Conservation (phyloP, 805 yeast genomes). For the Babjeviella inositovora region DNA sequence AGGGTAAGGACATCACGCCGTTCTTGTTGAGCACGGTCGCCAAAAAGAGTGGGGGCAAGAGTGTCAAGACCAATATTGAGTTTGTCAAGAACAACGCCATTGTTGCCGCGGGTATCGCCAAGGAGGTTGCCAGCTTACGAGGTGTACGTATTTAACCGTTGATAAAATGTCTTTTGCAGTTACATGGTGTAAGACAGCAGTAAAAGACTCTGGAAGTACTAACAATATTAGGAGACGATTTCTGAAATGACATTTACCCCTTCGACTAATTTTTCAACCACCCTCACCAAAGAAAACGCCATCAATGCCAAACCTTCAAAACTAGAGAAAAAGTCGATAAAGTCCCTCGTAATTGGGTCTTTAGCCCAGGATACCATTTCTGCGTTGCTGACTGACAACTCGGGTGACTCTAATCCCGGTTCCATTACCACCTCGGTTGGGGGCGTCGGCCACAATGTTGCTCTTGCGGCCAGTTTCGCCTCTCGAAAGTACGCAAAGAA, state of each 20-base stretch:
- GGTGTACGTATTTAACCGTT: slow-evolving; percentile 3
- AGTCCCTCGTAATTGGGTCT: slow-evolving; percentile 48
- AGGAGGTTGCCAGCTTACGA: slow-evolving; percentile 21
- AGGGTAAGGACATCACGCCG: slow-evolving; percentile 72
- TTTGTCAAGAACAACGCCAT: slow-evolving; percentile 68
- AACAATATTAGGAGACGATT: no score
- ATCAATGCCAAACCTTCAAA: slow-evolving; percentile 1
- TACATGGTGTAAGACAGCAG: no score
- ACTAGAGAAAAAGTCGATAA: slow-evolving; percentile 1
- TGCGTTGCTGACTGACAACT: slow-evolving; percentile 14
- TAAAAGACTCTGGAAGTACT: no score
- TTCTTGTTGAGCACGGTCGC: slow-evolving; percentile 54
- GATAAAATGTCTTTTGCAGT: background rate
- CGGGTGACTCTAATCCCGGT: slow-evolving; percentile 67
- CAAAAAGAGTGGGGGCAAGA: slow-evolving; percentile 48
- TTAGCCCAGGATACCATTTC: slow-evolving; percentile 64
- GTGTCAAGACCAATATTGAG: slow-evolving; percentile 54
- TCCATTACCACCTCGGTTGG: slow-evolving; percentile 41
- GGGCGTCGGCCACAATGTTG: slow-evolving; percentile 76
- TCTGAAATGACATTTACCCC: no score
- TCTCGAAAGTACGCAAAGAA: slow-evolving; percentile 6
- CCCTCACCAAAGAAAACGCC: slow-evolving; percentile 1
- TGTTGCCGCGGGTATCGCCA: slow-evolving; percentile 54
- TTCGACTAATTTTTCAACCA: slow-evolving; percentile 1
- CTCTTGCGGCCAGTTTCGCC: slow-evolving; percentile 36